Conservation (phyloP, 108 stramenopile genomes). For the Skeletonema marinoi region DNA sequence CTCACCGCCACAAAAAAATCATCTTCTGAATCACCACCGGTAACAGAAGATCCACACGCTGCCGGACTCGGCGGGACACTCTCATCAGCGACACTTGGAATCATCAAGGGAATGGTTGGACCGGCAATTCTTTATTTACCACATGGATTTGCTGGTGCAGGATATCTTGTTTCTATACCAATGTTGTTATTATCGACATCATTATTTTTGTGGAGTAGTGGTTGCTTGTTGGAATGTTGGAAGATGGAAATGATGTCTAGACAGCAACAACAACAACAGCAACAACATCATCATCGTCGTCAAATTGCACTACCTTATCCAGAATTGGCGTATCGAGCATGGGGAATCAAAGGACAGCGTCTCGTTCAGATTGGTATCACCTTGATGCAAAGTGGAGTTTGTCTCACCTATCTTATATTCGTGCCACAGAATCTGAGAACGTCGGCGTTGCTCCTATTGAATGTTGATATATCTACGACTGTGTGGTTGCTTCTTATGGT, state of each 20-base stretch:
- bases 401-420: constrained; percentile 78
- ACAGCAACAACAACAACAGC: neutral
- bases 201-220: constrained; percentile 49
- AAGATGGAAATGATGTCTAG: constrained; percentile 37
- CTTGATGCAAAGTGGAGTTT: constrained; percentile 71
- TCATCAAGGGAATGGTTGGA: constrained; percentile 72
- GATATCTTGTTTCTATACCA: constrained; percentile 55
- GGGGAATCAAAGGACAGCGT: constrained; percentile 46
- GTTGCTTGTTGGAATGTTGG: constrained; percentile 59
- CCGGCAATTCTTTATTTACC: constrained; percentile 71
- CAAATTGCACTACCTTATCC: constrained; percentile 55
- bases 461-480: constrained; percentile 31
- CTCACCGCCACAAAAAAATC: no score
- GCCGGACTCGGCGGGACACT: constrained; percentile 49
- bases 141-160: constrained; percentile 61
- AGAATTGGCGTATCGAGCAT: constrained; percentile 61
- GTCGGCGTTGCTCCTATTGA: constrained; percentile 7
- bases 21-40: neutral
- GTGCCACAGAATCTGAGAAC: constrained; percentile 65
- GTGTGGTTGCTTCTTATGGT: constrained; percentile 58
- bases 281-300: neutral
- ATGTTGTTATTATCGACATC: constrained; percentile 45
- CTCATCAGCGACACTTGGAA: constrained; percentile 53
- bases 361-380: constrained; percentile 66
- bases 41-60: constrained; percentile 37